Conservation (phyloP, 352 stramenopile genomes). For the Globisporangium nunn region DNA sequence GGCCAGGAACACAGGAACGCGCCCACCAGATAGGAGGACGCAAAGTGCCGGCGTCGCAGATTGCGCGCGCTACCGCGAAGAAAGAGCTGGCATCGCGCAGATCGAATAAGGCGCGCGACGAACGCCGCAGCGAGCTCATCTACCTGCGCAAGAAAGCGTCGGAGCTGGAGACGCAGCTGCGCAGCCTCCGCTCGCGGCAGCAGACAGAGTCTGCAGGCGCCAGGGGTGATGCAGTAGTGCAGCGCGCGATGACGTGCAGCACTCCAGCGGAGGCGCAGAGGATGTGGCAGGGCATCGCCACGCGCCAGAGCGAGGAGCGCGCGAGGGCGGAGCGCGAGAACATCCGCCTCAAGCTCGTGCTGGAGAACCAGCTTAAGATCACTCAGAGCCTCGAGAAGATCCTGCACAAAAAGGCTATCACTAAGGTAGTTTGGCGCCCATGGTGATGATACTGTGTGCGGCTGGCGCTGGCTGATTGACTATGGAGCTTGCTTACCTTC, state of each 20-base stretch:
- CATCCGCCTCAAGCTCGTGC: slow-evolving; percentile 33
- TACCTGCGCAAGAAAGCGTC: slow-evolving; percentile 26
- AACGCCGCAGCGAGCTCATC: slow-evolving; percentile 24
- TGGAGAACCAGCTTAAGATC: slow-evolving; percentile 61
- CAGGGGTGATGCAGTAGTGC: too few species aligned
- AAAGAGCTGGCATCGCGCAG: background rate
- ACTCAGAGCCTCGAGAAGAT: slow-evolving; percentile 35
- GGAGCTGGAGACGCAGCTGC: slow-evolving; percentile 20
- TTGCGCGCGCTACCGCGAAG: background rate
- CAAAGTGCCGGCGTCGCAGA: background rate
- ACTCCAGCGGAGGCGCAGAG: background rate
- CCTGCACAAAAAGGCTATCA: slow-evolving; percentile 19
- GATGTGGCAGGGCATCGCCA: background rate
- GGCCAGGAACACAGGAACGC: too few species aligned
- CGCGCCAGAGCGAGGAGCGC: slow-evolving; percentile 15
- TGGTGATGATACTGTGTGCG: too few species aligned
- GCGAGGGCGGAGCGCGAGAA: slow-evolving; percentile 52
- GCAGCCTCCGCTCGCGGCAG: background rate
- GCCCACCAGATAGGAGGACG: background rate
- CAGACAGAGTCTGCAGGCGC: background rate
- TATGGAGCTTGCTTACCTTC: background rate
- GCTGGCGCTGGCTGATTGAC: too few species aligned
- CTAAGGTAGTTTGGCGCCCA: background rate
- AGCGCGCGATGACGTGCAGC: background rate
- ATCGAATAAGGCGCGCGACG: slow-evolving; percentile 27